phyloP scores from a whole-genome alignment of 192 early-diverging fungal genomes.

The Globomyces pollinis-pini region DNA sequence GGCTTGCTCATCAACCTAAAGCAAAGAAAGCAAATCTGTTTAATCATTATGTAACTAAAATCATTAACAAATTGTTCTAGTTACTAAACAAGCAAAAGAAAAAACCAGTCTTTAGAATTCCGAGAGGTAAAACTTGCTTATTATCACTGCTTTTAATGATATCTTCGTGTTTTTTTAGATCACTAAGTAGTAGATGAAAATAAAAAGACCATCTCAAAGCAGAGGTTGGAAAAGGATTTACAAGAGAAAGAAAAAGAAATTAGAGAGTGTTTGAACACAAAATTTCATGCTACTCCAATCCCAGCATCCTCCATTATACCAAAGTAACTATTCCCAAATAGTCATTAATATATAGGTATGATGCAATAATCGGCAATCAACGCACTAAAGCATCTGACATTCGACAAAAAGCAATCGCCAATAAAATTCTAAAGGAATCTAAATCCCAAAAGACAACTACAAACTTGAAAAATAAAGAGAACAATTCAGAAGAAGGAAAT shows the following conservation, averaged over 20 bases:
- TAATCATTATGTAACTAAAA: neutral
- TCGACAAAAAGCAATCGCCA: neutral
- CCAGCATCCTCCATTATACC: constrained; percentile 7
- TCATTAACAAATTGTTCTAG: neutral
- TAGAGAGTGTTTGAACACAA: neutral
- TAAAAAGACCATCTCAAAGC: neutral
- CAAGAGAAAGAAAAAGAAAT: constrained; percentile 6
- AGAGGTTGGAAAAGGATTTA: neutral
- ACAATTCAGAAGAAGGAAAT: neutral
- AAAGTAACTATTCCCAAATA: neutral
- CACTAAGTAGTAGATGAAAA: neutral
- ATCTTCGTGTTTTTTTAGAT: too few relatives aligned
- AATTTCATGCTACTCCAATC: constrained; percentile 5
- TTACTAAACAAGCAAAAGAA: constrained; percentile 7
- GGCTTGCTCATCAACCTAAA: too few relatives aligned
- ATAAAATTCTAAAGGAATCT: neutral
- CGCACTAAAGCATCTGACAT: neutral
- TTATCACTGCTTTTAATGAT: too few relatives aligned
- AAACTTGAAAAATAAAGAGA: neutral
- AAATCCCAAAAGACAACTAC: too few relatives aligned
- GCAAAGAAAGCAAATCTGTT: neutral
- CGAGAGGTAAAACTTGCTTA: too few relatives aligned
- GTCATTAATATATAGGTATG: neutral
- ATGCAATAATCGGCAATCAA: neutral
- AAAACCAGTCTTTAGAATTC: too few relatives aligned